Evolutionary conservation across 805 yeast species (phyloP).

Genomic region (Schwanniomyces occidentalis): DNA sequence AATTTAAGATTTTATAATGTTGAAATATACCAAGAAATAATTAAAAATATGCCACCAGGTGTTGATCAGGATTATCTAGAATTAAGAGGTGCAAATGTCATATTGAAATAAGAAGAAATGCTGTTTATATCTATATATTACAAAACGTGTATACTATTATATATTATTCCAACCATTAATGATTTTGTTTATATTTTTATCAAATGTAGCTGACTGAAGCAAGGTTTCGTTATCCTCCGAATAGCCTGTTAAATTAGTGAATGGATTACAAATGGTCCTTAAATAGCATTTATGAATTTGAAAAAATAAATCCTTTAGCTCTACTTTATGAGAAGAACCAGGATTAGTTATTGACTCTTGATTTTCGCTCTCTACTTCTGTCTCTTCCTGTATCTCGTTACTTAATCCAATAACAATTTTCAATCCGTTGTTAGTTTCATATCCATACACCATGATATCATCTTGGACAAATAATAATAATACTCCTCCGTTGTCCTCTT

Average conservation of each 20-base stretch:
- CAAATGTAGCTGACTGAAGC: slow-evolving; percentile 32
- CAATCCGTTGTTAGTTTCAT: slow-evolving; percentile 66
- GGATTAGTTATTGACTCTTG: slow-evolving; percentile 1
- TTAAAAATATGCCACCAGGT: slow-evolving; percentile 81
- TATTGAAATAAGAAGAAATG: slow-evolving; percentile 48
- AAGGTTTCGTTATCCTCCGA: slow-evolving; percentile 18
- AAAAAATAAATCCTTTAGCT: slow-evolving; percentile 23
- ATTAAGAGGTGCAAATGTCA: slow-evolving; percentile 83
- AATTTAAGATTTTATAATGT: slow-evolving; percentile 77
- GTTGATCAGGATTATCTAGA: slow-evolving; percentile 91
- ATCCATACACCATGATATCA: slow-evolving; percentile 65
- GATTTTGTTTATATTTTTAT: slow-evolving; percentile 24
- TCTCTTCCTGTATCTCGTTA: slow-evolving; percentile 12
- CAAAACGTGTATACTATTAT: neutral
- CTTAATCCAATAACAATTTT: slow-evolving; percentile 59
- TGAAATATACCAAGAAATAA: slow-evolving; percentile 74
- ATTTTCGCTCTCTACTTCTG: slow-evolving; percentile 4
- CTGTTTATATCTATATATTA: slow-evolving; percentile 1
- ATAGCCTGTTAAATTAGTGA: slow-evolving; percentile 32
- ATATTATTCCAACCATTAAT: slow-evolving; percentile 25
- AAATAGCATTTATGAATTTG: slow-evolving; percentile 56
- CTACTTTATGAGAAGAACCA: slow-evolving; percentile 4
- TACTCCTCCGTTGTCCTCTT: slow-evolving; percentile 23
- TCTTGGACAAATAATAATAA: slow-evolving; percentile 63
- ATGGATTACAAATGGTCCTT: slow-evolving; percentile 62